A percentile compares a stretch with the other conserved stretches of the same genome.
Evolutionary conservation across 805 yeast species (phyloP).

Genomic region (Candida dajiaensis): DNA sequence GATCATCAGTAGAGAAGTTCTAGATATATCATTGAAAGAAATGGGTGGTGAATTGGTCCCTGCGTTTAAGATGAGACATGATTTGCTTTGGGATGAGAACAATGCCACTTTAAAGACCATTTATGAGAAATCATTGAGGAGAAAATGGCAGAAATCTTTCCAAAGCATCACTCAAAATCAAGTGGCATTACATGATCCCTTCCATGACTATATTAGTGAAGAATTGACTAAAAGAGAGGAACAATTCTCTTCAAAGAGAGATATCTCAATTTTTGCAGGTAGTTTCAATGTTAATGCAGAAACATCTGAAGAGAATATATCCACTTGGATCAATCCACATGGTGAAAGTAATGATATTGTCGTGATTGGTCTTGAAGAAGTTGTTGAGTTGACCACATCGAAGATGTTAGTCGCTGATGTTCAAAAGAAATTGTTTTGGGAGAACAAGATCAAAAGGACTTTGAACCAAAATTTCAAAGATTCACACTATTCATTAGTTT

Average conservation of each 20-base stretch:
- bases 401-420: constrained; percentile 78
- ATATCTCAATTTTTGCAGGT: constrained; percentile 69
- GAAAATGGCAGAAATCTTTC: constrained; percentile 25
- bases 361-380: constrained; percentile 84
- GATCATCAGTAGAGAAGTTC: constrained; percentile 65
- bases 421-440: constrained; percentile 57
- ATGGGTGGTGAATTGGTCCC: constrained; percentile 36
- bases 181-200: constrained; percentile 81
- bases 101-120: constrained; percentile 80
- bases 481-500: constrained; percentile 45
- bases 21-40: constrained; percentile 36
- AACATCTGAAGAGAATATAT: constrained; percentile 48
- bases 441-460: constrained; percentile 45
- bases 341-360: constrained; percentile 54
- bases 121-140: constrained; percentile 41
- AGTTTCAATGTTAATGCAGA: constrained; percentile 86
- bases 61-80: constrained; percentile 61
- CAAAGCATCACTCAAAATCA: constrained; percentile 24
- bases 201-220: constrained; percentile 73
- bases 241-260: constrained; percentile 54
- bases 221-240: constrained; percentile 45
- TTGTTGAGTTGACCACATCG: constrained; percentile 77
- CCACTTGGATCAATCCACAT: constrained; percentile 73
- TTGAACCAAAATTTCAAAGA: constrained; percentile 28
- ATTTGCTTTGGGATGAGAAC: constrained; percentile 88